These are phyloP conservation scores for Suillus cothurnatus DNA, from an alignment of 768 basidiomycete genomes.

Conservation along the genomic window DNA sequence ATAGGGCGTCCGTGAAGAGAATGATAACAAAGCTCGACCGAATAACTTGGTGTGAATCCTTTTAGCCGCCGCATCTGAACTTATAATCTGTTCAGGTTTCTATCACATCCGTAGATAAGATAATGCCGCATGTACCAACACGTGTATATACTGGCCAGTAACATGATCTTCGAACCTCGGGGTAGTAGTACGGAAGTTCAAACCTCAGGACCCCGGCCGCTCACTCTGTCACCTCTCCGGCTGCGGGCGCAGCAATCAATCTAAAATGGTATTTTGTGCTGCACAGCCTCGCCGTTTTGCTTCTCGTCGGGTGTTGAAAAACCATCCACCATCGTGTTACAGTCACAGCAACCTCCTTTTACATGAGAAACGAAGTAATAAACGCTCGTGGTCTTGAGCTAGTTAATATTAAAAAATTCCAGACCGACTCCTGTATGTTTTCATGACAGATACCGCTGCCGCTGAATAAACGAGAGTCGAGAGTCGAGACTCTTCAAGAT, in stretches of 20 bases:
- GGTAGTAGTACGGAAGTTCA: background rate
- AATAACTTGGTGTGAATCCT: background rate
- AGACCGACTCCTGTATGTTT: background rate
- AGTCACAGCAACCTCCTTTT: background rate
- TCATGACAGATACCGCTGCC: background rate
- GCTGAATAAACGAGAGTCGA: background rate
- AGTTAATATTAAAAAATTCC: background rate
- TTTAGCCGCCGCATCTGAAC: background rate
- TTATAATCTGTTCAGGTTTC: background rate
- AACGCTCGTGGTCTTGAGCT: background rate
- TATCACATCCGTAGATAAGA: constrained; percentile 14
- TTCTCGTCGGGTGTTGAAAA: background rate
- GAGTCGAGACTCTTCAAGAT: background rate
- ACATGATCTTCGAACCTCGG: background rate
- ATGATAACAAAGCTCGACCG: constrained; percentile 1
- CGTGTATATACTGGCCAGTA: background rate
- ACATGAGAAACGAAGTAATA: background rate
- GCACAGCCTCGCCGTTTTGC: background rate
- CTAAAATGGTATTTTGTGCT: background rate
- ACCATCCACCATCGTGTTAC: background rate
- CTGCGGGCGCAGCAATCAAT: background rate
- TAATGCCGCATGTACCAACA: constrained; percentile 1
- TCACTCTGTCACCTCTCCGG: background rate
- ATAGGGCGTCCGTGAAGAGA: background rate
- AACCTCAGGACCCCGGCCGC: background rate